These are phyloP conservation scores for Xylariales sp. DNA, from an alignment of 2,329 filamentous ascomycete species.

Conservation along the genomic window DNA sequence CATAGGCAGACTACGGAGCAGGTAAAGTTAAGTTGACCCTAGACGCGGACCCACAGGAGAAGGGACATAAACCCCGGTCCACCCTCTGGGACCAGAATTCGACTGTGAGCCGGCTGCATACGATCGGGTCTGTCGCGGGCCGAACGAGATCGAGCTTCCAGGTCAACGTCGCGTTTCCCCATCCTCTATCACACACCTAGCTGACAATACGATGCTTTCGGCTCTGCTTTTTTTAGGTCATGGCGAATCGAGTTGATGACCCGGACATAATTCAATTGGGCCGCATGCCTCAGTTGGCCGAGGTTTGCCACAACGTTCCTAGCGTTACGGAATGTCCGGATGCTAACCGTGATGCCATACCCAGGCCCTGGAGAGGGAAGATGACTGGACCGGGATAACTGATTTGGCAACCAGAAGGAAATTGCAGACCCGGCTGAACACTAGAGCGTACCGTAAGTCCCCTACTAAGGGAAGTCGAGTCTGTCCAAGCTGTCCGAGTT, in stretches of 20 bases:
- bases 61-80: conserved; percentile 6
- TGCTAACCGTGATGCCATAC: conserved; percentile 22
- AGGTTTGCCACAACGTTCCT: conserved; percentile 22
- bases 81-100: conserved; percentile 9
- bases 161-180: too few relatives aligned
- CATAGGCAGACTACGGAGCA: too few relatives aligned
- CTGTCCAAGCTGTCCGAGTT: too few relatives aligned
- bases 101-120: conserved; percentile 18
- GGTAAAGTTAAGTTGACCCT: too few relatives aligned
- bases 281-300: conserved; percentile 33
- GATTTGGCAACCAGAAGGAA: conserved; percentile 35
- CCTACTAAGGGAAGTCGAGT: too few relatives aligned
- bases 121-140: too few relatives aligned
- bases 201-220: conserved; percentile 17
- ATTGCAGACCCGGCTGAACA: conserved; percentile 40
- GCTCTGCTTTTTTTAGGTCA: too few relatives aligned
- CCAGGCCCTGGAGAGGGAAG: conserved; percentile 31
- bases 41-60: background rate
- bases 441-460: conserved; percentile 39
- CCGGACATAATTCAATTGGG: too few relatives aligned
- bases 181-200: too few relatives aligned
- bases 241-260: too few relatives aligned
- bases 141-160: too few relatives aligned
- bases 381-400: conserved; percentile 41
- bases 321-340: conserved; percentile 12